Evolutionary conservation across 2,329 filamentous ascomycete species (phyloP).

Genomic region (Aspergillus quadricinctus): DNA sequence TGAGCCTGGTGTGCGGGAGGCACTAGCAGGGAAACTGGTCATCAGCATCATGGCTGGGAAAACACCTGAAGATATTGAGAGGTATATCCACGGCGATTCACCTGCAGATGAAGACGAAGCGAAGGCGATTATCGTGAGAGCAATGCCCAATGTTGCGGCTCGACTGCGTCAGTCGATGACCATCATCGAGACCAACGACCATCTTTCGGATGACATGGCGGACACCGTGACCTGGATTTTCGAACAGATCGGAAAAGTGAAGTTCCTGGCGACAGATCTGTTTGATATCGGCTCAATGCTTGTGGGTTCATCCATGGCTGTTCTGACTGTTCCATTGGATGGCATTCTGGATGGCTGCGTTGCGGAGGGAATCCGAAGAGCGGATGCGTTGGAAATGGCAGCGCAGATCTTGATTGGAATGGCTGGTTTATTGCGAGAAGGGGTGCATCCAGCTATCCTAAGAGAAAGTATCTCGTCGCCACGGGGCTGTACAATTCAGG

Average conservation of each 20-base stretch:
- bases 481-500: slow-evolving; percentile 60
- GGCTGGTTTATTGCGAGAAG: slow-evolving; percentile 53
- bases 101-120: not conserved
- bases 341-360: slow-evolving; percentile 59
- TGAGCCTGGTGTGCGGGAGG: slow-evolving; percentile 32
- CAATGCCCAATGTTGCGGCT: slow-evolving; percentile 45
- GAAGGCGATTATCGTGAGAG: slow-evolving; percentile 32
- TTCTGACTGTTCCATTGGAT: slow-evolving; percentile 57
- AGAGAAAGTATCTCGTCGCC: slow-evolving; percentile 60
- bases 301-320: slow-evolving; percentile 58
- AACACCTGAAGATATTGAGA: slow-evolving; percentile 32
- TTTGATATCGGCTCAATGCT: slow-evolving; percentile 56
- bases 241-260: slow-evolving; percentile 45
- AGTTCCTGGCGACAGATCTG: slow-evolving; percentile 46
- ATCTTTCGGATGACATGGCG: slow-evolving; percentile 38
- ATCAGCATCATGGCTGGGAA: slow-evolving; percentile 50
- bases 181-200: slow-evolving; percentile 46
- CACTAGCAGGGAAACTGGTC: slow-evolving; percentile 43
- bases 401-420: slow-evolving; percentile 58
- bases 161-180: slow-evolving; percentile 44
- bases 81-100: slow-evolving; percentile 19
- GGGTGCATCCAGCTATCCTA: slow-evolving; percentile 58
- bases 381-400: slow-evolving; percentile 59
- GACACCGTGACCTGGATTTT: slow-evolving; percentile 45
- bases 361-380: slow-evolving; percentile 57